Evolutionary conservation across 768 basidiomycete genomes (phyloP).

Genomic region (Chalciporus chontae): DNA sequence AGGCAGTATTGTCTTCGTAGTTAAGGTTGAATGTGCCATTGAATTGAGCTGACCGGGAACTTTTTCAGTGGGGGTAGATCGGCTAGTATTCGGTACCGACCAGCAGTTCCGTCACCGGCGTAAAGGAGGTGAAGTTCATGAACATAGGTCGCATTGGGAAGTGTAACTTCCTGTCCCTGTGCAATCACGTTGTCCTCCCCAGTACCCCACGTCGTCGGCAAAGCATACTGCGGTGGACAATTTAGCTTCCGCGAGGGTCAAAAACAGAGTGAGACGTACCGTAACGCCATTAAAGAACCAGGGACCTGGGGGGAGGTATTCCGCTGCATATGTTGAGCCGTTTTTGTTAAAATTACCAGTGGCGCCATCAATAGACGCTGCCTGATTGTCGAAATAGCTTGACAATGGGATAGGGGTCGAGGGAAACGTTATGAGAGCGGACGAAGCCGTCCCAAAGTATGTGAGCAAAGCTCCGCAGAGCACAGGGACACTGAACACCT

Average conservation of each 20-base stretch:
- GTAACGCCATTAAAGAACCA: conserved; percentile 39
- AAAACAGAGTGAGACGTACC: conserved; percentile 20
- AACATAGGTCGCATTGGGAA: conserved; percentile 31
- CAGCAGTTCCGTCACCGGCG: conserved; percentile 38
- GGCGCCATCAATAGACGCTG: conserved; percentile 38
- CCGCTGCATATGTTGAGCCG: conserved; percentile 40
- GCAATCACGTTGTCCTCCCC: conserved; percentile 44
- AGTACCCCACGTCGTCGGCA: conserved; percentile 41
- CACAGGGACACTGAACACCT: conserved; percentile 17
- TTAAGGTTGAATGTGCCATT: conserved; percentile 35
- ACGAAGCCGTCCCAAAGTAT: conserved; percentile 9
- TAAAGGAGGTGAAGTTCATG: conserved; percentile 51
- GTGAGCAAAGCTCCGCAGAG: conserved; percentile 22
- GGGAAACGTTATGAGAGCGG: conserved; percentile 27
- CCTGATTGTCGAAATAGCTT: conserved; percentile 39
- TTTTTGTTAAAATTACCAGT: conserved; percentile 37
- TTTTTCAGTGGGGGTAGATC: not conserved
- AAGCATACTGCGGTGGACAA: conserved; percentile 34
- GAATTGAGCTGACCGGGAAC: conserved; percentile 25
- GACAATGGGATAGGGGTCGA: conserved; percentile 31
- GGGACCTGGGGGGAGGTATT: conserved; percentile 37
- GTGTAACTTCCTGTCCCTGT: conserved; percentile 37
- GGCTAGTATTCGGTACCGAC: conserved; percentile 4
- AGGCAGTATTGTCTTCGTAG: conserved; percentile 36
- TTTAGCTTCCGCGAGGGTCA: not conserved